Conservation (phyloP, 495 filamentous ascomycete genomes). For the Staphylotrichum tortipilum region DNA sequence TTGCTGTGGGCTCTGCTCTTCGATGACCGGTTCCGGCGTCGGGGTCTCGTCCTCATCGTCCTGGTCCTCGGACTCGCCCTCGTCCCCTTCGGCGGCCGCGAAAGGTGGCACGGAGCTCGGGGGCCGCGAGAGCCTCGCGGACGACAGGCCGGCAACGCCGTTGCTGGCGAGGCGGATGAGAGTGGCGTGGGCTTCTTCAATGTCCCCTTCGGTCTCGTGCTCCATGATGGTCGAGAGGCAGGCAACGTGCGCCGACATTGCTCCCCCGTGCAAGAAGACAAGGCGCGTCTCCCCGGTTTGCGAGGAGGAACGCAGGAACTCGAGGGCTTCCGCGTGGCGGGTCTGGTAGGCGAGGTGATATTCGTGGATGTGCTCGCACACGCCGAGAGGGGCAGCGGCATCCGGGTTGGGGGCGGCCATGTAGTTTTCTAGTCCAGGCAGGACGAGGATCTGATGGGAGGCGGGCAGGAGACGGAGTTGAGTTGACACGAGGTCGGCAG, state of each 20-base stretch:
- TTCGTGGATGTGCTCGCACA: conserved; percentile 30
- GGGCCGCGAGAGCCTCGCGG: background rate
- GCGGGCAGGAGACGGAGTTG: conserved; percentile 44
- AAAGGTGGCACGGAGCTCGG: too few species aligned
- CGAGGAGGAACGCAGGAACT: conserved; percentile 36
- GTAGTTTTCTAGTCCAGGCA: conserved; percentile 36
- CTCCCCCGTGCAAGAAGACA: conserved; percentile 46
- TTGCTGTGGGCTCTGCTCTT: background rate
- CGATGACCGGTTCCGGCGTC: too few species aligned
- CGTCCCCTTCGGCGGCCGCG: too few species aligned
- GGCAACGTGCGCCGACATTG: conserved; percentile 33
- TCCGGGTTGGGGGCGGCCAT: conserved; percentile 15
- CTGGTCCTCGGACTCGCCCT: too few species aligned
- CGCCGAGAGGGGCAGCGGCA: conserved; percentile 25
- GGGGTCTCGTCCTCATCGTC: background rate
- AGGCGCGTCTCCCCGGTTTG: conserved; percentile 32
- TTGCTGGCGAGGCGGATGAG: conserved; percentile 36
- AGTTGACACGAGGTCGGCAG: conserved; percentile 37
- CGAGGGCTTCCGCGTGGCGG: conserved; percentile 34
- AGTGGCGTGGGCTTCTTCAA: conserved; percentile 33
- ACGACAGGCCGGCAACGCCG: conserved; percentile 29
- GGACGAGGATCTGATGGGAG: conserved; percentile 40
- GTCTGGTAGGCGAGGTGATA: conserved; percentile 34
- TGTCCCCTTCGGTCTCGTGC: conserved; percentile 33
- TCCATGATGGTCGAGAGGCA: conserved; percentile 38